Base-by-base conservation (phyloP, 1,284 basidiomycete genomes). In the Trametes polyzona region DNA sequence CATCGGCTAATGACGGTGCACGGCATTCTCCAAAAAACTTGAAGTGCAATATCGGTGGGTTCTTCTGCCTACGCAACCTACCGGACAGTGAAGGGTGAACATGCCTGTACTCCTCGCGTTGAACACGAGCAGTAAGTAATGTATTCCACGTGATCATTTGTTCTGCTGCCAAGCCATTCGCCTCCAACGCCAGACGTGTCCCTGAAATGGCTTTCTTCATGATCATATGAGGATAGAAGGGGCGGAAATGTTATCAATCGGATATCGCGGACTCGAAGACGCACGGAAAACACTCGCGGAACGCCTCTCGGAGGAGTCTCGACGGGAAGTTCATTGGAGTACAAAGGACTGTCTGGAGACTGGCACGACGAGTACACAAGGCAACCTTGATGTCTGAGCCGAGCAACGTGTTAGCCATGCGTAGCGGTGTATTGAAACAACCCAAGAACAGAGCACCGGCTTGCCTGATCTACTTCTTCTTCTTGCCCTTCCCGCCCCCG, bases 401-500 rank as follows among this genome's bases (percentile, higher is more conserved):
- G 43, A 47, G 33, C 47, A 47, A 47, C 42, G 36, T 43, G 47
- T 30, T 10, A 41, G 50, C 41, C 61, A 58, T 39, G 56, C 47
- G 56, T 17, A 12, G n/a, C 9, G 36, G 40, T 14, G 52, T 39
- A 55, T 27, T 23, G 47, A 27, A n/a, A 51, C 23, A 50, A 3
- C 26, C 41, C 47, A 41, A 24, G 40, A n/a, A 16, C 2, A 3
- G 12, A 5, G 14, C 5, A 24, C 43, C 40, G 46, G 64, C 58
- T 52, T 56, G 57, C 58, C 58, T 54, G 39, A 52, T 61, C 59
- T 73, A 79, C 69, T 76, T 81, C 68, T 78, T 82, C 72, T 78
- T 82, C 73, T 77, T 82, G 29, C 78, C 76, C 68, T 83, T 86
- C 39, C 74, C 74, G 43, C 73, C 69, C 35, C 74, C 71, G 29